These are phyloP conservation scores for Diaporthe aspalathi DNA, from an alignment of 2,329 filamentous ascomycete species.

Conservation along the genomic window DNA sequence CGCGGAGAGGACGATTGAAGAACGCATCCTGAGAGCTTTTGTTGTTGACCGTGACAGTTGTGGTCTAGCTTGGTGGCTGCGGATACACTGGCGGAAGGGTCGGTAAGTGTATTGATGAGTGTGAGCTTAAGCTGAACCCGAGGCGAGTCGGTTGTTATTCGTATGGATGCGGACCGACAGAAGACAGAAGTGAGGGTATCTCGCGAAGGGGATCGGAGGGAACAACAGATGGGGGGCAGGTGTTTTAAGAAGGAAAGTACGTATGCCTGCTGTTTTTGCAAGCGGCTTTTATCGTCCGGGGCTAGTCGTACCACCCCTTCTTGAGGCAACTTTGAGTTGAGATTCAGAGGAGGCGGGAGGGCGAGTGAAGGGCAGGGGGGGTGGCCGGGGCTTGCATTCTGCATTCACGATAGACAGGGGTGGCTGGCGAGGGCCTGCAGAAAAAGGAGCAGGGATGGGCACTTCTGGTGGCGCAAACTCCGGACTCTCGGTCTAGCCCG, in stretches of 20 bases:
- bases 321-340: constrained; percentile 23
- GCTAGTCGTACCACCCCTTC: constrained; percentile 19
- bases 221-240: constrained; percentile 17
- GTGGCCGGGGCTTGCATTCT: constrained; percentile 8
- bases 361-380: constrained; percentile 13
- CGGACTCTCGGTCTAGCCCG: constrained; percentile 34
- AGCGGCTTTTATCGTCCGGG: constrained; percentile 33
- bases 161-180: constrained; percentile 15
- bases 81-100: background rate
- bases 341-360: constrained; percentile 26
- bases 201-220: background rate
- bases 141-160: background rate
- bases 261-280: background rate
- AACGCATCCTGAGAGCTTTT: constrained; percentile 53
- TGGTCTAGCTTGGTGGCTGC: constrained; percentile 5
- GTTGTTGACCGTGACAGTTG: background rate
- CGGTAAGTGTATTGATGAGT: constrained; percentile 17
- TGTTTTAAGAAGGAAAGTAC: constrained; percentile 34
- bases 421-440: constrained; percentile 31
- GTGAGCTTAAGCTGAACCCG: constrained; percentile 18
- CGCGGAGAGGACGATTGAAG: constrained; percentile 54
- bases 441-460: constrained; percentile 25
- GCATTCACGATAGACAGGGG: constrained; percentile 33
- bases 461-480: constrained; percentile 17
- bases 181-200: constrained; percentile 16